Evolutionary conservation across 75 land plant species (phyloP), one percentile per base, ranked within the genome.

Genomic region (Selaginella moellendorffii): DNA sequence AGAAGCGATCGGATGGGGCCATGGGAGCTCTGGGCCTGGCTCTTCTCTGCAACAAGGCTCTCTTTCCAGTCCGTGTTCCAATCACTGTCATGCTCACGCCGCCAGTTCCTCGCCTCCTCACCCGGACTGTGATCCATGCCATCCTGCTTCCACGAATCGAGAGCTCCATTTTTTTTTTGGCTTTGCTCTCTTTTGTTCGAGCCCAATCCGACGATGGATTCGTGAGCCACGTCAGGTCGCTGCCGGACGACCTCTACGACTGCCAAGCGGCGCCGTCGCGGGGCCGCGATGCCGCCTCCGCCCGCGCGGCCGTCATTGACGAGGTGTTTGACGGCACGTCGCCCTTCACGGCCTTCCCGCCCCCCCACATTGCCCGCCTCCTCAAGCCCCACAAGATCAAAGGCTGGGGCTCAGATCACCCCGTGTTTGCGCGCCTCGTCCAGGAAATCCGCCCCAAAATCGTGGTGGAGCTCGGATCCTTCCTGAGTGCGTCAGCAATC

Each of bases 31-130:
- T 90, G 1, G 88, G 79, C 1, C 58, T 87, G 61, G 92, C 97
- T 0, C 2, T 90, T 25, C 70, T 90, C 21, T 83, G 79, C 56
- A 90, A 90, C 56, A 90, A 90, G 74, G 93, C 82, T 14, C 67
- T 90, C 19, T 76, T 90, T 53, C 97, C 97, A 0, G 65, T 90
- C 26, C 66, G 97, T 30, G 79, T 84, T 21, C 97, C 97, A 52
- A 78, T 90, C 23, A 87, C 97, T 0, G 52, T 90, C 0, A 88
- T 77, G 0, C 82, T 90, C 24, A 90, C 97, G 20, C 92, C 97
- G 18, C 77, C 92, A 23, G 54, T 87, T 14, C 81, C 93, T 2
- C 72, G 83, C 59, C 76, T 90, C 51, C 66, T 87, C 29, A 85
- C 88, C 5, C n/a, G n/a, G n/a, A n/a, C n/a, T n/a, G n/a, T n/a